A percentile compares a stretch with the other conserved stretches of the same genome.
These are phyloP conservation scores for Cryomyces antarcticus DNA, from an alignment of 495 filamentous ascomycete genomes.

Conservation along the genomic window DNA sequence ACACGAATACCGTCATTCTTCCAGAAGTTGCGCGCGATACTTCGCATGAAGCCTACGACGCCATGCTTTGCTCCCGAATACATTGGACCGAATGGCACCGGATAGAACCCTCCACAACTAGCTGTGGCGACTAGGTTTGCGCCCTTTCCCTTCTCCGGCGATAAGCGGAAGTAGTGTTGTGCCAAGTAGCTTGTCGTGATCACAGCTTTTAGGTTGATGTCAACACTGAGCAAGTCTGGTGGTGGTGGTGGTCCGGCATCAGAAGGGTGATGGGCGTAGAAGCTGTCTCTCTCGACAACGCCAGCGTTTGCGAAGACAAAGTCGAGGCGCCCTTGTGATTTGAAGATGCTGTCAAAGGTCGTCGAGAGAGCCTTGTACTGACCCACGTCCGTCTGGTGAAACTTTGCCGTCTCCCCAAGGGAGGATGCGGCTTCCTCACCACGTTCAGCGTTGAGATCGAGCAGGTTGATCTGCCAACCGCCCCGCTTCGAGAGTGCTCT, in stretches of 20 bases:
- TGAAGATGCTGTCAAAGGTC: constrained; percentile 11
- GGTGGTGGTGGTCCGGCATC: constrained; percentile 9
- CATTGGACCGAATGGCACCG: constrained; percentile 8
- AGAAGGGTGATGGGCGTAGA: constrained; percentile 7
- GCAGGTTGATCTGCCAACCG: constrained; percentile 11
- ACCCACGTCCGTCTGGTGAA: constrained; percentile 12
- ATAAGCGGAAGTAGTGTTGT: constrained; percentile 11
- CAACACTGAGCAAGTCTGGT: constrained; percentile 9
- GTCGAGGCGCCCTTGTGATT: constrained; percentile 11
- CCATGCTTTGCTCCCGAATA: constrained; percentile 14
- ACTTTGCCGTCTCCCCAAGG: constrained; percentile 3
- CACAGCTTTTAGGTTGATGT: constrained; percentile 15
- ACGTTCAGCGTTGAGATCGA: constrained; percentile 10
- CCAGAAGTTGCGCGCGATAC: constrained; percentile 8
- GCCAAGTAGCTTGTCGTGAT: constrained; percentile 14
- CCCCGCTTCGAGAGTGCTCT: constrained; percentile 7
- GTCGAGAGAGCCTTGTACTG: constrained; percentile 8
- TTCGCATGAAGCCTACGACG: constrained; percentile 11
- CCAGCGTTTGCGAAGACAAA: constrained; percentile 19
- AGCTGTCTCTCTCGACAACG: constrained; percentile 13
- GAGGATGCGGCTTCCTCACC: constrained; percentile 9
- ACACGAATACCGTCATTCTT: constrained; percentile 9
- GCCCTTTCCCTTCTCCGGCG: constrained; percentile 2
- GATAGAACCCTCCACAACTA: constrained; percentile 15
- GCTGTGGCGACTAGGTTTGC: constrained; percentile 13